Evolutionary conservation across 2,329 filamentous ascomycete species (phyloP).

Genomic region (Neophaeococcomyces mojaviensis): DNA sequence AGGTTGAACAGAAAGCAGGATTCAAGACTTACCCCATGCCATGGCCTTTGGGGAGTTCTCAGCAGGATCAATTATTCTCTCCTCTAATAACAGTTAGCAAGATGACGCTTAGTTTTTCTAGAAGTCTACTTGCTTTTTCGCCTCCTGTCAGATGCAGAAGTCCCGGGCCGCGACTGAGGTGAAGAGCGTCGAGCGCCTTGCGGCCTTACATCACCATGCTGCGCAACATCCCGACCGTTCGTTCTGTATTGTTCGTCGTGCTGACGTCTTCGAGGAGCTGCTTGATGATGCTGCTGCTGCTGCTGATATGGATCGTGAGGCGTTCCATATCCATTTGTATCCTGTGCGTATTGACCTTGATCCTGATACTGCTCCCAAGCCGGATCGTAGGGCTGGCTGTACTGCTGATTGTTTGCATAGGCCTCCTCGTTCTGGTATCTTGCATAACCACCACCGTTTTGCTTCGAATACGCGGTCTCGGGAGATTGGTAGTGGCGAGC

Average conservation of each 20-base stretch:
- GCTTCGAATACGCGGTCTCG: neutral
- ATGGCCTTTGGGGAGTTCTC: constrained; percentile 31
- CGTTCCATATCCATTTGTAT: neutral
- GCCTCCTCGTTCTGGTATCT: constrained; percentile 1
- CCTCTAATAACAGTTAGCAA: constrained; percentile 20
- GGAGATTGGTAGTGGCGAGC: neutral
- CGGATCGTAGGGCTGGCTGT: neutral
- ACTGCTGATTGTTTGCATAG: constrained; percentile 3
- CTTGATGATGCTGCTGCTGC: neutral
- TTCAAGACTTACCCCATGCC: constrained; percentile 30
- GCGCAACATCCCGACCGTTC: constrained; percentile 3
- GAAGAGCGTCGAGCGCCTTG: constrained; percentile 9
- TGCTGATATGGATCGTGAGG: neutral
- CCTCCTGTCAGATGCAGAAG: constrained; percentile 9
- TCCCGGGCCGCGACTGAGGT: constrained; percentile 3
- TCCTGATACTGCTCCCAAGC: neutral
- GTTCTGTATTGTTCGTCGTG: constrained; percentile 21
- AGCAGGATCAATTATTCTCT: constrained; percentile 16
- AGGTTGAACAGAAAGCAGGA: too few species aligned
- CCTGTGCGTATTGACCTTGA: neutral
- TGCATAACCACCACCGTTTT: neutral
- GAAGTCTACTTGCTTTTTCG: constrained; percentile 25
- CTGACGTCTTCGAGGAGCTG: constrained; percentile 14
- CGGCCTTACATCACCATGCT: neutral
- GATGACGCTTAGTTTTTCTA: constrained; percentile 10